phyloP scores from a whole-genome alignment of 2,329 filamentous ascomycete genomes.

The Ciborinia camelliae region DNA sequence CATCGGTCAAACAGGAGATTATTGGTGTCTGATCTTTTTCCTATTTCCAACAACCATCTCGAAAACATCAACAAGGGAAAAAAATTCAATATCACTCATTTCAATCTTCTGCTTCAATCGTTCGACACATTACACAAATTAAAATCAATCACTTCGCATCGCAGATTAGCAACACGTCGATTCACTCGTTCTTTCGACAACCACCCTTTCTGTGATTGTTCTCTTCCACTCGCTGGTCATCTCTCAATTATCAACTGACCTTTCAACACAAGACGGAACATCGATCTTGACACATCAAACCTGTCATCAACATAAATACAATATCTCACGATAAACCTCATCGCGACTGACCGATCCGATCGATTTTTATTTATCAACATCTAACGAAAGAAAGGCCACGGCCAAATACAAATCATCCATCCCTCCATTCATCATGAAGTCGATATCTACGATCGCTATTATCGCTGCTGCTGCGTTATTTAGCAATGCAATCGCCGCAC shows the following conservation, averaged over 20 bases:
- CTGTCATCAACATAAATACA: neutral
- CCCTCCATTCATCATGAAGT: constrained; percentile 30
- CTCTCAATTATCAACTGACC: neutral
- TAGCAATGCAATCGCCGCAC: constrained; percentile 23
- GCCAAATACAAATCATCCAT: constrained; percentile 22
- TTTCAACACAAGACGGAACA: neutral
- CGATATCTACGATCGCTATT: constrained; percentile 25
- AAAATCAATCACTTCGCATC: neutral
- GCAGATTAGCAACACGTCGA: neutral
- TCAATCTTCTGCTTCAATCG: neutral
- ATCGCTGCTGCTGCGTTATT: constrained; percentile 24
- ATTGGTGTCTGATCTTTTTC: neutral
- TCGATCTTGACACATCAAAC: neutral
- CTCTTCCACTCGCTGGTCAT: neutral
- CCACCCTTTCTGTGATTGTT: neutral
- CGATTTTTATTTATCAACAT: neutral
- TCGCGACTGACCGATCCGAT: neutral
- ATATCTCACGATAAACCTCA: neutral
- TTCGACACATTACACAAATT: neutral
- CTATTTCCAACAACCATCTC: neutral
- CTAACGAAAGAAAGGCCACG: constrained; percentile 21
- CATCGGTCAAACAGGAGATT: constrained; percentile 10
- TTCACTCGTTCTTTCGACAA: constrained; percentile 10
- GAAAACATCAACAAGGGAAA: constrained; percentile 4
- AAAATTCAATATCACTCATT: neutral